These are phyloP conservation scores for Verruconis gallopava DNA, from an alignment of 2,329 filamentous ascomycete genomes.

Conservation along the genomic window DNA sequence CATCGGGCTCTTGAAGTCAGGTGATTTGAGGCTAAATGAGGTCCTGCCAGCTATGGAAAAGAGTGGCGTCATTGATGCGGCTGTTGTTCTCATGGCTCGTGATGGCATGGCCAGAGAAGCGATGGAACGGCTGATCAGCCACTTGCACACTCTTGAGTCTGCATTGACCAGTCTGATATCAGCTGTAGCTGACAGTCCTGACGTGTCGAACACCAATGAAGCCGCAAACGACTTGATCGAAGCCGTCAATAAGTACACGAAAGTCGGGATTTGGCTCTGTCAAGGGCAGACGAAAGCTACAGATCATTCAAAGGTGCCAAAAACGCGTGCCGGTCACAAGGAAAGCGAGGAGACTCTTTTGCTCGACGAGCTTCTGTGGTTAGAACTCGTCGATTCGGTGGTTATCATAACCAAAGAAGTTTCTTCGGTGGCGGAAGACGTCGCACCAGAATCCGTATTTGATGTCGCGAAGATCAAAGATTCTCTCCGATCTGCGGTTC, in stretches of 20 bases:
- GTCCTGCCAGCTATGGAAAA: slow-evolving; percentile 81
- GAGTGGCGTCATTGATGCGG: slow-evolving; percentile 82
- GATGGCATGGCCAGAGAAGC: slow-evolving; percentile 74
- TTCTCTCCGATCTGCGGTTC: slow-evolving; percentile 65
- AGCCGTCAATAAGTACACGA: slow-evolving; percentile 74
- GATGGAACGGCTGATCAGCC: slow-evolving; percentile 72
- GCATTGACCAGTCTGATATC: slow-evolving; percentile 61
- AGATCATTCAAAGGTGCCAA: slow-evolving; percentile 13
- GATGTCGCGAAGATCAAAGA: slow-evolving; percentile 50
- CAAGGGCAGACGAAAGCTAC: slow-evolving; percentile 64
- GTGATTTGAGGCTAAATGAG: slow-evolving; percentile 65
- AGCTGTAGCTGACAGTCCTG: slow-evolving; percentile 43
- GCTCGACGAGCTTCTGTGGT: slow-evolving; percentile 51
- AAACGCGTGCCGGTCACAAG: slow-evolving; percentile 19
- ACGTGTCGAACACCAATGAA: slow-evolving; percentile 46
- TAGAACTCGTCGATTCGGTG: slow-evolving; percentile 50
- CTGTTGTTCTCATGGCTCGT: slow-evolving; percentile 77
- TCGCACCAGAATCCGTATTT: slow-evolving; percentile 25
- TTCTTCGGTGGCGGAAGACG: slow-evolving; percentile 33
- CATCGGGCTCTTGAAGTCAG: slow-evolving; percentile 60
- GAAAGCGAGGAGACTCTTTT: slow-evolving; percentile 32
- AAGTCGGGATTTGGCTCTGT: slow-evolving; percentile 92
- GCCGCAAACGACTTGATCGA: slow-evolving; percentile 61
- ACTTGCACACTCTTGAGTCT: slow-evolving; percentile 67
- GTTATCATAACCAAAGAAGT: slow-evolving; percentile 40